These are phyloP conservation scores for Rhizophagus clarus DNA, from an alignment of 192 early-diverging fungal genomes.

Conservation along the genomic window DNA sequence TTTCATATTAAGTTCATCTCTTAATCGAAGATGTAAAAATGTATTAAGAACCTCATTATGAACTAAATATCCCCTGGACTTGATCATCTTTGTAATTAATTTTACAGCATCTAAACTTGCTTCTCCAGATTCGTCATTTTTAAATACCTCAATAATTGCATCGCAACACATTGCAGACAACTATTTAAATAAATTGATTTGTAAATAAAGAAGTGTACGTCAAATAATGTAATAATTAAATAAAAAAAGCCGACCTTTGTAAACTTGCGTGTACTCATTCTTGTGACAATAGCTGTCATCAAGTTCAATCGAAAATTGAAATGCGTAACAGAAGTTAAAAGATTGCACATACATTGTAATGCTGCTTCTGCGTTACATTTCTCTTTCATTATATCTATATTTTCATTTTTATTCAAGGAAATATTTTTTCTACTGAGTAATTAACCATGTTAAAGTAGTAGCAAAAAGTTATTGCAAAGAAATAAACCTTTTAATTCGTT, in stretches of 20 bases:
- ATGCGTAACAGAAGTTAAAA: constrained; percentile 81
- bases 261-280: constrained; percentile 65
- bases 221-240: background rate
- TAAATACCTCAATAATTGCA: constrained; percentile 77
- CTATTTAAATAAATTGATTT: constrained; percentile 34
- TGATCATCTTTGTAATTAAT: constrained; percentile 83
- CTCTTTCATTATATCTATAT: constrained; percentile 21
- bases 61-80: constrained; percentile 76
- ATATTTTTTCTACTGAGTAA: background rate
- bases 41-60: constrained; percentile 70
- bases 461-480: constrained; percentile 2
- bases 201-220: background rate
- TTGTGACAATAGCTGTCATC: constrained; percentile 77
- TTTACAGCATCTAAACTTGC: constrained; percentile 84
- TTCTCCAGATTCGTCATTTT: constrained; percentile 85
- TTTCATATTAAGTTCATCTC: constrained; percentile 71
- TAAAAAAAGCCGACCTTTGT: constrained; percentile 45
- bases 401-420: background rate
- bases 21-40: constrained; percentile 82
- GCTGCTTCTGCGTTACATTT: constrained; percentile 57
- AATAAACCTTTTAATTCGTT: constrained; percentile 36
- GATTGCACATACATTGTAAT: constrained; percentile 79
- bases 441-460: background rate
- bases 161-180: constrained; percentile 75
- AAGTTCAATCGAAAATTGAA: constrained; percentile 96